Percentiles rank a stretch among this genome's conserved stretches.
phyloP scores from a whole-genome alignment of 495 filamentous ascomycete genomes.

The Penicillium fimorum region DNA sequence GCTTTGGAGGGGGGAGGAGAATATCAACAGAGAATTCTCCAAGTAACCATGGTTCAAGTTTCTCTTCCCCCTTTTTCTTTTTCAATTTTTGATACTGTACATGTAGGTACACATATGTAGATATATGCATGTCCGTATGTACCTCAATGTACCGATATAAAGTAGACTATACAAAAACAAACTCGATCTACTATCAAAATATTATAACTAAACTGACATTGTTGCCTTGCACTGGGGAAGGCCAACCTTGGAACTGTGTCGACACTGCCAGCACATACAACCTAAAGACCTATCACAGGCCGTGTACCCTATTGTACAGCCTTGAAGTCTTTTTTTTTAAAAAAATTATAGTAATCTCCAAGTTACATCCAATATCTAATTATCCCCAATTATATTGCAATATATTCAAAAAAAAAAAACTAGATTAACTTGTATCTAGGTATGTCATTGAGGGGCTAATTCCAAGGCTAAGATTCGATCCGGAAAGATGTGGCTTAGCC shows the following conservation, averaged over 20 bases:
- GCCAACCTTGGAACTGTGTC: neutral
- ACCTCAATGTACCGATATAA: no score
- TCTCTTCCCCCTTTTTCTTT: neutral
- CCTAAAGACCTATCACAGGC: neutral
- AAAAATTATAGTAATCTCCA: neutral
- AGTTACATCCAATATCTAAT: neutral
- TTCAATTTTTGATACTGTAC: neutral
- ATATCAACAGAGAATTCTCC: neutral
- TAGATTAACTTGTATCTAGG: neutral
- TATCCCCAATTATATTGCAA: neutral
- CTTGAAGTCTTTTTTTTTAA: neutral
- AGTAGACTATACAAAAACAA: no score
- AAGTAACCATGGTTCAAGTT: neutral
- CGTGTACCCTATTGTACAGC: neutral
- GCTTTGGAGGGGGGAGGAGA: neutral
- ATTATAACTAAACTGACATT: conserved; percentile 1
- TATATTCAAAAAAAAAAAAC: neutral
- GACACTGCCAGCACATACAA: conserved; percentile 21
- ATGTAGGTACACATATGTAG: neutral
- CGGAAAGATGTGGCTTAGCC: conserved; percentile 4
- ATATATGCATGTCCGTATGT: no score
- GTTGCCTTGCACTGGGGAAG: conserved; percentile 21
- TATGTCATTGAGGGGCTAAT: conserved; percentile 2
- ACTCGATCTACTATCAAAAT: no score
- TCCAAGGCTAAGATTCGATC: neutral